Base-by-base conservation (phyloP, 169 alveolate species). In the Plasmodium malariae region DNA sequence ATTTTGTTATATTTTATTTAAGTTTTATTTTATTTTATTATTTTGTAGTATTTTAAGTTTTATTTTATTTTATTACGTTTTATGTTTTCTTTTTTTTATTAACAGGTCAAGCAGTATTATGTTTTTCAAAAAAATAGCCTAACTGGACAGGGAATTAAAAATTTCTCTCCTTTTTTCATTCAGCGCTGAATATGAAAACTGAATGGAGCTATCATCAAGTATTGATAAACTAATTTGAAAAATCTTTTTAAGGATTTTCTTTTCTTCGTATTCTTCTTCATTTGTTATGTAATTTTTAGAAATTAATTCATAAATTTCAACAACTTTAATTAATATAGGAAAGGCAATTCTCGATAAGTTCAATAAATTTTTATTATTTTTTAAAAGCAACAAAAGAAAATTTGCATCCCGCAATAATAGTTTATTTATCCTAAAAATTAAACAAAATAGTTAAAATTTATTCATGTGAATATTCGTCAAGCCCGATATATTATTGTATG, bases 71-170 rank as follows among this genome's bases (percentile, higher is more conserved):
- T 3, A 24, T 60, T 73, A 4, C 55, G 12, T 26, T 36, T 59
- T 6, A 57, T 57, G 17, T 34, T 74, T 30, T 36, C 30, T 40
- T 63, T 80, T 62, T 63, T 80, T 80, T 80, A 63, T 80, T 48
- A 63, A 80, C 80, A 80, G 89, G 80, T 80, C 89, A 80, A 57
- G 60, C 57, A 80, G 74, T 40, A 43, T 80, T 80, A 43, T 80
- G 45, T 51, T 80, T 62, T 80, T 80, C 9, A 51, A 48, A 30
- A 37, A 78, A 45, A 3, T 26, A 37, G 5, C 30, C 48, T 80
- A 80, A 59, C 28, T 40, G 24, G 89, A 80, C 34, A 80, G 69
- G 24, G 57, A 37, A 69, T 80, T 63, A 49, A 80, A 80, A 26
- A 80, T 28, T 63, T 80, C 78, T 40, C 37, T 80, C 28, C 48